Percentiles rank a stretch among this genome's conserved stretches.
These are phyloP conservation scores for Neurospora hispaniola DNA, from an alignment of 495 filamentous ascomycete genomes.

Conservation along the genomic window DNA sequence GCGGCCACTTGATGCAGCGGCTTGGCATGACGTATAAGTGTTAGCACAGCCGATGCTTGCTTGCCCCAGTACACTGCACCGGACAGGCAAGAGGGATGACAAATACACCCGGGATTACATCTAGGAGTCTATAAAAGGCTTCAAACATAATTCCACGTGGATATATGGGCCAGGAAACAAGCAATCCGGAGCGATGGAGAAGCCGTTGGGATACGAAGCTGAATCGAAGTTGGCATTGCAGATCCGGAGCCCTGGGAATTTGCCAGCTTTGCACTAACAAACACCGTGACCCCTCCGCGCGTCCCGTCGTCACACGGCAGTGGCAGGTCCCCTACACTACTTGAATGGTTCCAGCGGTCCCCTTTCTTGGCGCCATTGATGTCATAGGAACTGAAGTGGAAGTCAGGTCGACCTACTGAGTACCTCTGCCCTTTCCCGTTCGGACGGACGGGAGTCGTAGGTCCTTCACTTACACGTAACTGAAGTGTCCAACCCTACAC, in stretches of 20 bases:
- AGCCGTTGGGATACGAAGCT: neutral
- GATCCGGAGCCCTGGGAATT: neutral
- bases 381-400: slow-evolving; percentile 6
- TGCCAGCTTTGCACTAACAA: neutral
- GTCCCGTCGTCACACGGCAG: neutral
- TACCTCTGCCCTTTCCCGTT: neutral
- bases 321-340: neutral
- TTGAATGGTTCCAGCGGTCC: neutral
- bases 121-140: neutral
- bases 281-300: neutral
- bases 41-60: neutral
- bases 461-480: too few species aligned
- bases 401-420: neutral
- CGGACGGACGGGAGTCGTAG: too few species aligned
- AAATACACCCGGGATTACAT: neutral
- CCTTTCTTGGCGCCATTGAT: slow-evolving; percentile 14
- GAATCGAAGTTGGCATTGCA: neutral
- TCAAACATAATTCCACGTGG: neutral
- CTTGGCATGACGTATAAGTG: slow-evolving; percentile 1
- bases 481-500: neutral
- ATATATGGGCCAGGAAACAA: neutral
- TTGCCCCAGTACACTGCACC: neutral
- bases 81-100: neutral
- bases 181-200: neutral
- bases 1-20: neutral